A percentile compares a stretch with the other conserved stretches of the same genome.
These are phyloP conservation scores for Psilocybe mexicana DNA, from an alignment of 1,284 basidiomycete species.

Conservation along the genomic window DNA sequence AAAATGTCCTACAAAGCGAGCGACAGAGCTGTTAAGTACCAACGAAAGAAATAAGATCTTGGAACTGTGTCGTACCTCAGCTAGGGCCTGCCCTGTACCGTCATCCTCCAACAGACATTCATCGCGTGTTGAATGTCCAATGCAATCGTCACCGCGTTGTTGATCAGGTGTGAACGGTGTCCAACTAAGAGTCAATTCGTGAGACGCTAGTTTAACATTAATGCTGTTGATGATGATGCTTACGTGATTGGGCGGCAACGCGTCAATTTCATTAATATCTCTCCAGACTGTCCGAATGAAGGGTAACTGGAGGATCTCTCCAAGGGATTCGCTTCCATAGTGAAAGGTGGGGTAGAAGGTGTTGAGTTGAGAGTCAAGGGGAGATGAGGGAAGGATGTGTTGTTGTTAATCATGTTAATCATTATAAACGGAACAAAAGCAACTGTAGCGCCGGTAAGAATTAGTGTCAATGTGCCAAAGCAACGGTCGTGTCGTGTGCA, in stretches of 20 bases:
- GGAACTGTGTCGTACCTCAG: constrained; percentile 11
- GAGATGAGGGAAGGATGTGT: neutral
- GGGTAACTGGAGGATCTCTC: constrained; percentile 7
- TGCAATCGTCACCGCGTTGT: neutral
- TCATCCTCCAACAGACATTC: neutral
- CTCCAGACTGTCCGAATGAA: neutral
- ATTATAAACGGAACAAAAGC: constrained; percentile 4
- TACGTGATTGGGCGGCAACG: constrained; percentile 20
- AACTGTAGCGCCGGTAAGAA: constrained; percentile 11
- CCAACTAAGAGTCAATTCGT: neutral
- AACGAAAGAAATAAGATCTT: constrained; percentile 3
- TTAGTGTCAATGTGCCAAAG: neutral
- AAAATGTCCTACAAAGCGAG: constrained; percentile 13
- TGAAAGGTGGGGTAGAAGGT: neutral
- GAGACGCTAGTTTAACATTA: neutral
- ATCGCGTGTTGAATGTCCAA: neutral
- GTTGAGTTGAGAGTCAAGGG: neutral
- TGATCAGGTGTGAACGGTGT: constrained; percentile 1
- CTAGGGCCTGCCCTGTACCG: neutral
- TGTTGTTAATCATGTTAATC: neutral
- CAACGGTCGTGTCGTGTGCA: constrained; percentile 15
- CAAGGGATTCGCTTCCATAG: neutral
- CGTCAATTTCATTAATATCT: constrained; percentile 10
- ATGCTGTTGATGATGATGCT: constrained; percentile 9
- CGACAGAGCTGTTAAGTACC: neutral